Evolutionary conservation across 108 stramenopile genomes (phyloP).

Genomic region (Poteriospumella lacustris): DNA sequence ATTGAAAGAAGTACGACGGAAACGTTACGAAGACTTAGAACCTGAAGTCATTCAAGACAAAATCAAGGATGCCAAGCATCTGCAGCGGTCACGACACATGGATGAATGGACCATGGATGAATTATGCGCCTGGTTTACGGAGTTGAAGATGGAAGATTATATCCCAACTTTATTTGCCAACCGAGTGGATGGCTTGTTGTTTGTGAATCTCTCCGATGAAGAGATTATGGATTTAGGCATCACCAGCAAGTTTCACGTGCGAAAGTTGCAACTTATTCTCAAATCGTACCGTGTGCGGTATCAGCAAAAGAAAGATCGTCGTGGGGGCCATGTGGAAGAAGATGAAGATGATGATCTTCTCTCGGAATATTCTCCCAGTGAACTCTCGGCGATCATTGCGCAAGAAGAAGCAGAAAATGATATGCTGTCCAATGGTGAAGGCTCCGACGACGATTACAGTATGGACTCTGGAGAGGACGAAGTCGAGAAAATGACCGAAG

Average conservation of each 20-base stretch:
- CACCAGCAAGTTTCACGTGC: neutral
- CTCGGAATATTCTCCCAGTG: neutral
- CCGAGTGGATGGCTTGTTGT: constrained; percentile 10
- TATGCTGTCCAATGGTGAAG: constrained; percentile 1
- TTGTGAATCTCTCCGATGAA: neutral
- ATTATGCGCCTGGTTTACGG: neutral
- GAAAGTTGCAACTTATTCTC: constrained; percentile 12
- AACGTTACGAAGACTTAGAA: neutral
- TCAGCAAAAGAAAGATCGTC: neutral
- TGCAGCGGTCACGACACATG: neutral
- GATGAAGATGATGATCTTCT: constrained; percentile 15
- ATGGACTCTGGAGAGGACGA: constrained; percentile 12
- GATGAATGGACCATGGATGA: neutral
- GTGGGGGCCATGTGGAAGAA: too few relatives aligned
- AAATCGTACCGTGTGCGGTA: neutral
- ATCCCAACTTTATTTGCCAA: neutral
- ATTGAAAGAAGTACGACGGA: constrained; percentile 15
- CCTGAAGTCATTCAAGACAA: neutral
- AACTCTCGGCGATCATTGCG: neutral
- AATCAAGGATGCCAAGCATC: neutral
- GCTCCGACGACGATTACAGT: neutral
- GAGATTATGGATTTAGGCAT: neutral
- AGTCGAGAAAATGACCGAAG: neutral
- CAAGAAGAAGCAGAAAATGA: neutral
- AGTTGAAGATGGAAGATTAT: neutral